Evolutionary conservation across 2,329 filamentous ascomycete species (phyloP).

Genomic region (Monosporascus sp.): DNA sequence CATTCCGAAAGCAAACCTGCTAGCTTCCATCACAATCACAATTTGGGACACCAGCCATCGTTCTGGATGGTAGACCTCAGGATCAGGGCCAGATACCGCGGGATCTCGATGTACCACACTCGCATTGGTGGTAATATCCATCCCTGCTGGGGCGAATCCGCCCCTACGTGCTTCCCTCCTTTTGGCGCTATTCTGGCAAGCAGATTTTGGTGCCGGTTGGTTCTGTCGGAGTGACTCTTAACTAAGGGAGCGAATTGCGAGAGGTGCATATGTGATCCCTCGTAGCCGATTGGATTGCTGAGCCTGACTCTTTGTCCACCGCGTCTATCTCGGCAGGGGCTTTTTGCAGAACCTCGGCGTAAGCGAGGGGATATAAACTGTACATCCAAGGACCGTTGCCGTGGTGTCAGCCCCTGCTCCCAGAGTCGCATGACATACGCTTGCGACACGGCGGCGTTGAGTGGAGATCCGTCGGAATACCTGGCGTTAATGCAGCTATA

Average conservation of each 20-base stretch:
- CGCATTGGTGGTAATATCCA: conserved; percentile 26
- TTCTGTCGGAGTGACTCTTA: conserved; percentile 10
- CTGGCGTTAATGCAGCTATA: conserved; percentile 24
- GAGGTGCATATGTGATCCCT: conserved; percentile 7
- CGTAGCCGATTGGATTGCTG: conserved; percentile 8
- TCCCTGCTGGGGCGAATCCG: conserved; percentile 10
- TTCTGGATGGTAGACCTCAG: conserved; percentile 26
- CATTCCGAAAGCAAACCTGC: conserved; percentile 15
- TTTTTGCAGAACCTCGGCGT: not conserved
- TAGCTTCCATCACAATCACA: conserved; percentile 6
- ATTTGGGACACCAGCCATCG: conserved; percentile 21
- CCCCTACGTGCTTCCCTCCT: conserved; percentile 5
- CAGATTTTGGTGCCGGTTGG: conserved; percentile 7
- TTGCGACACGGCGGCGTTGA: conserved; percentile 26
- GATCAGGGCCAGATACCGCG: conserved; percentile 25
- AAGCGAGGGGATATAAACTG: conserved; percentile 1
- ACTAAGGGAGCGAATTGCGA: conserved; percentile 13
- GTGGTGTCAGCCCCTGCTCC: conserved; percentile 8
- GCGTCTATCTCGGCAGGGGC: conserved; percentile 1
- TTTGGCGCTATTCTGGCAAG: conserved; percentile 8
- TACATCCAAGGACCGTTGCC: conserved; percentile 4
- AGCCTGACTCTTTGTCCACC: conserved; percentile 2
- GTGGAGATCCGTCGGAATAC: conserved; percentile 18
- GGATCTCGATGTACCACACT: conserved; percentile 25
- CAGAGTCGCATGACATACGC: conserved; percentile 11